Evolutionary conservation across 2,329 filamentous ascomycete genomes (phyloP), one percentile per base, ranked within the genome.

Genomic region (Colletotrichum shisoi): DNA sequence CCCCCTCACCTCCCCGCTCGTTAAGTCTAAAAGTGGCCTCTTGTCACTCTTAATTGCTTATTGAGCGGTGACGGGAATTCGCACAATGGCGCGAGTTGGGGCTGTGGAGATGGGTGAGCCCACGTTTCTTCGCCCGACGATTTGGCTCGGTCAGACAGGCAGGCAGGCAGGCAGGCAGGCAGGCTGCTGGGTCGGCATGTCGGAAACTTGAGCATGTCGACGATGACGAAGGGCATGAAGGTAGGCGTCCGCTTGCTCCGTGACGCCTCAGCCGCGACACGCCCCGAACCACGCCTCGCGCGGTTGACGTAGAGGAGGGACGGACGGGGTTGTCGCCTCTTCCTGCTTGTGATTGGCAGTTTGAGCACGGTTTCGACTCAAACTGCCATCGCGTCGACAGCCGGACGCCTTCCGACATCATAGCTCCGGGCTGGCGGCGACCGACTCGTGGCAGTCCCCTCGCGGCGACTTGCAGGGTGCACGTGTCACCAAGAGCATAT

Each of bases 361-460:
- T 64, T 51, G 48, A 40, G 40, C 37, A 67, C 48, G 34, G 60
- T 63, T 64, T 67, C 54, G 61, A 40, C 21, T 12, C 51, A 3
- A 4, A 37, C 13, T 61, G 24, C 19, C 12, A 7, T 21, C 5
- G 13, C 27, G 37, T 19, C 52, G 21, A 27, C 24, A 4, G 24
- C 24, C 48, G 48, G 6, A 44, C n/a, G 44, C 44, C 5, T 46
- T 5, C 24, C 17, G 12, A 21, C 11, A 3, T n/a, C 31, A 3
- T 21, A 17, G 12, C 19, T 44, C 40, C 12, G 19, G 42, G 27
- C 7, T 31, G 27, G 27, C 27, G 27, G 27, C 27, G 27, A 31
- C 27, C 24, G 27, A n/a, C 48, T 31, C 15, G 17, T 31, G 27
- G 27, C 27, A 31, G 27, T 31, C 27, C 8, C 27, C 27, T 31